Evolutionary conservation across 768 basidiomycete species (phyloP).

Genomic region (Phaffia australis): DNA sequence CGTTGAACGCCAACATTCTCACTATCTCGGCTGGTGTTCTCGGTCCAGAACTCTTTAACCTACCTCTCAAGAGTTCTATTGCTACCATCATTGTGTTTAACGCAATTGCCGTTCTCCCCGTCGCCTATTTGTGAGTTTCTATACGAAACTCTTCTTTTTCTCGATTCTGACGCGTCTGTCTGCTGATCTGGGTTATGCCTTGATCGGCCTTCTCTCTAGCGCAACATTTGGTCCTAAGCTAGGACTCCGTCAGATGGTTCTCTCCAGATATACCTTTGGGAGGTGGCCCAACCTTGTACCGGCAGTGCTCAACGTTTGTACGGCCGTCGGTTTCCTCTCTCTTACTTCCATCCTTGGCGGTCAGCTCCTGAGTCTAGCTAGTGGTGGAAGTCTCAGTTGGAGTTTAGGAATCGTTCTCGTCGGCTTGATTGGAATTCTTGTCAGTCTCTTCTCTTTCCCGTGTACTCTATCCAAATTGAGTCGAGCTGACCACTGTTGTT

Average conservation of each 20-base stretch:
- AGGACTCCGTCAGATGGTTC: slow-evolving; percentile 72
- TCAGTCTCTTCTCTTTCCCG: background rate
- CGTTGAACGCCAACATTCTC: slow-evolving; percentile 24
- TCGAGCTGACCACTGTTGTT: background rate
- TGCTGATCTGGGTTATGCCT: background rate
- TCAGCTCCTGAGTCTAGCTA: slow-evolving; percentile 51
- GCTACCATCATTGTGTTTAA: slow-evolving; percentile 57
- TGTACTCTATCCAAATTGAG: background rate
- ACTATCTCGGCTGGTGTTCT: slow-evolving; percentile 47
- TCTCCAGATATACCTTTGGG: slow-evolving; percentile 55
- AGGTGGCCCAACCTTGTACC: slow-evolving; percentile 38
- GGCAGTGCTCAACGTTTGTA: slow-evolving; percentile 48
- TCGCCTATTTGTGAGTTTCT: slow-evolving; percentile 50
- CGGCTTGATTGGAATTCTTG: slow-evolving; percentile 33
- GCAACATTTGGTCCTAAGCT: slow-evolving; percentile 67
- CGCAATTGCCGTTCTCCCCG: slow-evolving; percentile 49
- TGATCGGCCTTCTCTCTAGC: slow-evolving; percentile 31
- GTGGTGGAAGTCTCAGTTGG: slow-evolving; percentile 45
- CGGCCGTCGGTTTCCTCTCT: slow-evolving; percentile 55
- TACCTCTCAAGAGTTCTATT: slow-evolving; percentile 54
- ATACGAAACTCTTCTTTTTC: background rate
- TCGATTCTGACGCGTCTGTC: slow-evolving; percentile 18
- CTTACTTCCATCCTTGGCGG: slow-evolving; percentile 60
- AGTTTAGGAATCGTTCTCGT: slow-evolving; percentile 59
- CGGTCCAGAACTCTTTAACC: slow-evolving; percentile 53